Conservation (phyloP, 2,329 filamentous ascomycete species). For the Fusarium sp. region DNA sequence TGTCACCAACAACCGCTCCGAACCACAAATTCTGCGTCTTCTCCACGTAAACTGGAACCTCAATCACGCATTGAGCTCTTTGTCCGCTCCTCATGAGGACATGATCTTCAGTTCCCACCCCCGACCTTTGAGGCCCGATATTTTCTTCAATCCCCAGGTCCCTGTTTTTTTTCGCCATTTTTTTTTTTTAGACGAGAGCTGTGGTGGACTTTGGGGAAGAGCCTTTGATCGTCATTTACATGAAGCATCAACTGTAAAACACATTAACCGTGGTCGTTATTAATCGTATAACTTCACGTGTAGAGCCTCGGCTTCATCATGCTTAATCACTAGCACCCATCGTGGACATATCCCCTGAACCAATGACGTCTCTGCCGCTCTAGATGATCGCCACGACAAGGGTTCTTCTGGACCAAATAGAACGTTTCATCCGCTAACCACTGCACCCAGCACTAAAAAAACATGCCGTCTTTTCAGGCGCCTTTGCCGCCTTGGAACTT, state of each 20-base stretch:
- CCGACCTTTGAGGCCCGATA: constrained; percentile 2
- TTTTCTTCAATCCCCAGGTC: constrained; percentile 12
- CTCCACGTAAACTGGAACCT: constrained; percentile 6
- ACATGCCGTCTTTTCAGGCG: not conserved
- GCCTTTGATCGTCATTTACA: not conserved
- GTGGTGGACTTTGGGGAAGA: not conserved
- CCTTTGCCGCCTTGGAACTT: constrained; percentile 20
- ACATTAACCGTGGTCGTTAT: not conserved
- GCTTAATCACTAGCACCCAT: not conserved
- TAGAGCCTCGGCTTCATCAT: not conserved
- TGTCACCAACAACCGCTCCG: not conserved
- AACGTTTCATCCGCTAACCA: constrained; percentile 11
- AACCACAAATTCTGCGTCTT: not conserved
- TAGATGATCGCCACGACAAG: constrained; percentile 6
- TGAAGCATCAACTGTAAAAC: not conserved
- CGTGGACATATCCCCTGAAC: not conserved
- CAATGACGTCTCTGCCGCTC: constrained; percentile 23
- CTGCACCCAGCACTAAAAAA: not conserved
- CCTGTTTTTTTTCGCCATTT: constrained; percentile 21
- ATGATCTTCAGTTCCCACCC: constrained; percentile 16
- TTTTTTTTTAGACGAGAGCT: not conserved
- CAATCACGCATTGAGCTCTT: not conserved
- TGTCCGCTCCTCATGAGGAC: constrained; percentile 13
- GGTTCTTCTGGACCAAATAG: not conserved
- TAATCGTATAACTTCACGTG: not conserved